Base-by-base conservation (phyloP, 139 green algal genomes). In the Haematococcus lacustris region DNA sequence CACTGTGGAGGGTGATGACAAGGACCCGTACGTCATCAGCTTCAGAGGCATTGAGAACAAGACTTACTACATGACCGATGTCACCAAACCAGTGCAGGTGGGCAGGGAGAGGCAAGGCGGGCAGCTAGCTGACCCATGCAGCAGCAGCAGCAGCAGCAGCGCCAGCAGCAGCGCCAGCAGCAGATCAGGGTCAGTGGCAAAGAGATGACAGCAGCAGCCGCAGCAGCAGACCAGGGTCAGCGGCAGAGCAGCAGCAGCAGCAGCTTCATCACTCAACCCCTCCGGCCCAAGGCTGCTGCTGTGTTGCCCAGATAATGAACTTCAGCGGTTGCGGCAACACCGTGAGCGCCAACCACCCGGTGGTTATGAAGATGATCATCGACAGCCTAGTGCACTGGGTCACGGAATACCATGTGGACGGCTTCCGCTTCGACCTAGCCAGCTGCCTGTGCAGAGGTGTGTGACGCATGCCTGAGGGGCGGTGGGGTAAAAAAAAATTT, bases 401-500 rank as follows among this genome's bases (percentile, higher is more conserved):
- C 47, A 77, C 88, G 74, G 92, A 96, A 84, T 96, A 91, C 74
- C 91, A 96, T 71, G 91, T 97, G 66, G 93, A 97, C 75, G 93
- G 93, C 17, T 97, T 97, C 79, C 77, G 93, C 30, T 98, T 99
- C 71, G 95, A 99, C 80, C 89, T 99, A 38, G 93, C 95, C 0
- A 90, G 79, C 43, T 88, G 82, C 66, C 82, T 99, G 62, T 98
- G 91, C 74, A 78, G 93, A 41, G 90, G 92, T 87, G 64, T 51
- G 51, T 9, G 43, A 28, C 9, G 43, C n/a, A n/a, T n/a, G n/a
- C n/a, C n/a, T n/a, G n/a, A n/a, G n/a, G n/a, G n/a, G n/a, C n/a
- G n/a, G n/a, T n/a, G n/a, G n/a, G n/a, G n/a, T n/a, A n/a, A n/a
- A n/a, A n/a, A n/a, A n/a, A n/a, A n/a, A n/a, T n/a, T n/a, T n/a